Evolutionary conservation across 208 protist genomes (phyloP).

Genomic region (Crithidia bombi): DNA sequence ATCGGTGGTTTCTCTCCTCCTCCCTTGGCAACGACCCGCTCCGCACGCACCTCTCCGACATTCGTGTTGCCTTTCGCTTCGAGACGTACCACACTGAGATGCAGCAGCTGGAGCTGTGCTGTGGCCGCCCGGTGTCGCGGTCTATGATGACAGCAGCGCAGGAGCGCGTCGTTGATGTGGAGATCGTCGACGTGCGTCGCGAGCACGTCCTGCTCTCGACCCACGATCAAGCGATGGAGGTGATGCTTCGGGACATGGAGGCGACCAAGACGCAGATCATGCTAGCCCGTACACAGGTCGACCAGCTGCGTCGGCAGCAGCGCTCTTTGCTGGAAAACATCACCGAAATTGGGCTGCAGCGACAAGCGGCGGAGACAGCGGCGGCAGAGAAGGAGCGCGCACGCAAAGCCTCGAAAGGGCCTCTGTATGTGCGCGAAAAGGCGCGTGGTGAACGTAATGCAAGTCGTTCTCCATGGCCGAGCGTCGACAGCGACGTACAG

Average conservation of each 20-base stretch:
- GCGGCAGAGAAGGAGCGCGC: slow-evolving; percentile 34
- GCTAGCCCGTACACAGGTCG: slow-evolving; percentile 52
- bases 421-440: slow-evolving; percentile 53
- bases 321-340: slow-evolving; percentile 84
- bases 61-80: slow-evolving; percentile 93
- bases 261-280: slow-evolving; percentile 63
- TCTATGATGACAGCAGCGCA: slow-evolving; percentile 84
- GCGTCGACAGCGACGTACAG: slow-evolving; percentile 20
- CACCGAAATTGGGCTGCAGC: slow-evolving; percentile 71
- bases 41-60: slow-evolving; percentile 91
- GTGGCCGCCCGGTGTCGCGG: slow-evolving; percentile 58
- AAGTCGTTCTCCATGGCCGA: not conserved
- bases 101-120: slow-evolving; percentile 79
- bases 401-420: slow-evolving; percentile 32
- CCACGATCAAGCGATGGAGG: slow-evolving; percentile 89
- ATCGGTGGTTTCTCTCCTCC: slow-evolving; percentile 89
- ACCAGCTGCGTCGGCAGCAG: slow-evolving; percentile 76
- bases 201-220: slow-evolving; percentile 84
- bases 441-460: slow-evolving; percentile 1
- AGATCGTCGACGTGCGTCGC: slow-evolving; percentile 51
- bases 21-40: slow-evolving; percentile 89
- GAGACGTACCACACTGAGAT: slow-evolving; percentile 94
- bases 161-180: slow-evolving; percentile 82
- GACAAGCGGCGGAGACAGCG: slow-evolving; percentile 60
- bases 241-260: slow-evolving; percentile 85